Base-by-base conservation (phyloP, 2,329 filamentous ascomycete species). In the Colletotrichum euphorbiae region DNA sequence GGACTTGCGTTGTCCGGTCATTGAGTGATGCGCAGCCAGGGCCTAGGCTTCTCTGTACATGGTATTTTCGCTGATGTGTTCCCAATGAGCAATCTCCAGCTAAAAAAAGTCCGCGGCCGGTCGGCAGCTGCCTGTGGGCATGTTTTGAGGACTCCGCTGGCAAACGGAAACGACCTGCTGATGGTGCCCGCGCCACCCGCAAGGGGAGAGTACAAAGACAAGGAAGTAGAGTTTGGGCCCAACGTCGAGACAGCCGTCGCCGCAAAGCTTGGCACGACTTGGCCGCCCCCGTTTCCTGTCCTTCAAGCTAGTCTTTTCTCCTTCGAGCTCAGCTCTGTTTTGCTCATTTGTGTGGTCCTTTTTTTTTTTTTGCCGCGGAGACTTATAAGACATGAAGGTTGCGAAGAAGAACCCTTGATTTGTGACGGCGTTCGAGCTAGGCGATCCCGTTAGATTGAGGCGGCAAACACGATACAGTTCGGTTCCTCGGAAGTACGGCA, bases 181-280 rank as follows among this genome's bases (percentile, higher is more conserved):
- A 33, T 38, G 33, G 8, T 13, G 33, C 33, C 33, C 3, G 6
- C 36, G 15, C 21, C 28, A 28, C 28, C 28, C 6, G 28, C 6
- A 28, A 8, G 28, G 43, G 43, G 3, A 17, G 48, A 52, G 48
- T n/a, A n/a, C n/a, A n/a, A n/a, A n/a, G n/a, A n/a, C n/a, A 17
- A n/a, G 24, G 48, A 28, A 31, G 9, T 40, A 67, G 58, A 62
- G 63, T 57, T 64, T 60, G 64, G 62, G 64, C 66, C 56, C 62
- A 61, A 61, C 66, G 66, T 69, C 66, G 61, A 67, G 66, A 59
- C 66, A 60, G 40, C 66, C 66, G 61, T 60, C 62, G 66, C 66
- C 66, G 62, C 66, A 66, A 69, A 69, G 66, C 66, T 69, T 69
- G 66, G 66, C 66, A 17, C 62, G 66, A 48, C 36, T 58, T 21